A percentile compares a stretch with the other conserved stretches of the same genome.
phyloP scores from a whole-genome alignment of 257 asterid species.

The Penstemon eatonii region DNA sequence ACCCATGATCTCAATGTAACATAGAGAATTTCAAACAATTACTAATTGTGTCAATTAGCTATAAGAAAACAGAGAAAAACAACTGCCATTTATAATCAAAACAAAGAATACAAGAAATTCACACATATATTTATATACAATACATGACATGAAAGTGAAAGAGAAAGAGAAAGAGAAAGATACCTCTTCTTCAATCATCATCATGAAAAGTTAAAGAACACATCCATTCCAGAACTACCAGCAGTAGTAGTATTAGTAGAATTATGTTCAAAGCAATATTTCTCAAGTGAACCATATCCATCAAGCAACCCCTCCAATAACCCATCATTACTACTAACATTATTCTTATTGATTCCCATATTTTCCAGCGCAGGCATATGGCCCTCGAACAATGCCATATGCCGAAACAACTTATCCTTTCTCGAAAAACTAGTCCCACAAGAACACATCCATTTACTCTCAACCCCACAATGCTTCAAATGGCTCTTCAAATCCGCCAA shows the following conservation, averaged over 20 bases:
- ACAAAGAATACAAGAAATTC: slow-evolving; percentile 8
- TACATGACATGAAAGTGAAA: not conserved
- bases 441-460: slow-evolving; percentile 79
- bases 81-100: not conserved
- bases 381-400: slow-evolving; percentile 86
- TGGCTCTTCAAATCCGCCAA: slow-evolving; percentile 91
- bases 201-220: slow-evolving; percentile 45
- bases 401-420: slow-evolving; percentile 91
- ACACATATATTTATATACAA: not conserved
- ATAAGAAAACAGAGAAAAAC: not conserved
- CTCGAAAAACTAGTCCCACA: slow-evolving; percentile 84
- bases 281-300: slow-evolving; percentile 49
- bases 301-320: slow-evolving; percentile 46
- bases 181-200: not conserved
- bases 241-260: slow-evolving; percentile 33
- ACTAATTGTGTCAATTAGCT: not conserved
- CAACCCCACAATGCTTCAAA: slow-evolving; percentile 74
- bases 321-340: slow-evolving; percentile 5
- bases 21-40: not conserved
- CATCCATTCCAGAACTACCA: slow-evolving; percentile 39
- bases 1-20: not conserved
- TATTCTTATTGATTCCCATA: slow-evolving; percentile 8
- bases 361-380: slow-evolving; percentile 76
- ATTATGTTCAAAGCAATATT: slow-evolving; percentile 47
- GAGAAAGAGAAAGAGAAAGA: not conserved